These are phyloP conservation scores for Saturnispora sanitii DNA, from an alignment of 805 yeast genomes.

Conservation along the genomic window DNA sequence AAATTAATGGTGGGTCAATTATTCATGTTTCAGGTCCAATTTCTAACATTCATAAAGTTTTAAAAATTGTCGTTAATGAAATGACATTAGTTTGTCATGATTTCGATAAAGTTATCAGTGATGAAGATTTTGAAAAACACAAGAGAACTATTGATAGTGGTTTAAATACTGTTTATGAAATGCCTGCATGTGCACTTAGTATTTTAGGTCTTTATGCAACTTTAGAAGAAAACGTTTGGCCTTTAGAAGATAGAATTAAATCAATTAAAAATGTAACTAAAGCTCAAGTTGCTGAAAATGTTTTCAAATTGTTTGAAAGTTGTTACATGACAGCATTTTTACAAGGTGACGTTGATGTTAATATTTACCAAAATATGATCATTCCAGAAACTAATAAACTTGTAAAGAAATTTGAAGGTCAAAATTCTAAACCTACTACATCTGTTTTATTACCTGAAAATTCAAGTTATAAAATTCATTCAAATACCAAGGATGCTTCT, in stretches of 20 bases:
- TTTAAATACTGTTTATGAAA: slow-evolving; percentile 34
- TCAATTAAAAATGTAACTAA: slow-evolving; percentile 41
- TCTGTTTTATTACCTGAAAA: slow-evolving; percentile 32
- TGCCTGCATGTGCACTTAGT: slow-evolving; percentile 39
- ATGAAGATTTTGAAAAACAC: slow-evolving; percentile 35
- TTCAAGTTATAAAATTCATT: slow-evolving; percentile 26
- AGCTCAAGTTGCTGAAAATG: slow-evolving; percentile 26
- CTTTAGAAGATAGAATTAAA: slow-evolving; percentile 45
- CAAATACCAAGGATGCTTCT: slow-evolving; percentile 39
- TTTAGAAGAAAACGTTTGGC: slow-evolving; percentile 48
- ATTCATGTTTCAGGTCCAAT: slow-evolving; percentile 47
- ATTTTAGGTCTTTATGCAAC: slow-evolving; percentile 40
- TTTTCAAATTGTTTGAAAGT: slow-evolving; percentile 20
- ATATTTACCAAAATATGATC: slow-evolving; percentile 5
- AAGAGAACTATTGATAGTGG: slow-evolving; percentile 38
- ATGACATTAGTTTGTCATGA: slow-evolving; percentile 20
- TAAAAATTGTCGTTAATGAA: slow-evolving; percentile 27
- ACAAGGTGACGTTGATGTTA: slow-evolving; percentile 38
- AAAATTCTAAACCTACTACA: slow-evolving; percentile 22
- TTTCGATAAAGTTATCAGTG: slow-evolving; percentile 14
- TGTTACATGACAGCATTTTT: slow-evolving; percentile 34
- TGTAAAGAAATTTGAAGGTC: slow-evolving; percentile 12
- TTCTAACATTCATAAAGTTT: slow-evolving; percentile 29
- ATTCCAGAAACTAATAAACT: slow-evolving; percentile 11
- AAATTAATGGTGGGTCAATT: slow-evolving; percentile 44